Evolutionary conservation across 2,329 filamentous ascomycete species (phyloP), one percentile per base, ranked within the genome.

Genomic region (Sclerotinia spermophila): DNA sequence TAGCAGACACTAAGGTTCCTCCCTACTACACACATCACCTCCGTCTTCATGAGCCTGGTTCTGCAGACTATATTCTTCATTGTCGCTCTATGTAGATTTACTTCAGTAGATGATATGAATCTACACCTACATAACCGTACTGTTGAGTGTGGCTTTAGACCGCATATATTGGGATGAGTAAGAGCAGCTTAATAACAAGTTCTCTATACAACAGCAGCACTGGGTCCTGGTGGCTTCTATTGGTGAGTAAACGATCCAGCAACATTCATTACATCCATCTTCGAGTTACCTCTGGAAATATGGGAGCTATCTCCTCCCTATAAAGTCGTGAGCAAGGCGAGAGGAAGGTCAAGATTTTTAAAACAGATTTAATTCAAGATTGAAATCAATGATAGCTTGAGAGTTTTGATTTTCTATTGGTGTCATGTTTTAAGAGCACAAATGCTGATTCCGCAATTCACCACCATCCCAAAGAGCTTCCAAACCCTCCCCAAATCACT

Each of bases 211-310:
- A 13, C 7, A 33, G 1, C 5, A 19, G 8, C 7, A 15, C 17
- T 38, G 6, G 35, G 21, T 5, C n/a, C 3, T 3, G 30, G 15
- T 11, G 30, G n/a, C 19, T 30, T 53, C 3, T 27, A 40, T 10
- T 35, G 4, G 17, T 38, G 17, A 65, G 17, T n/a, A 13, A 0
- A 64, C 2, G 35, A 21, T 24, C 11, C 1, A 38, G 8, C 1
- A 3, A 21, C 13, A 51, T 5, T 11, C 15, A 15, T 38, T 27
- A 13, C 44, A n/a, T 5, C 40, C 33, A 65, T 35, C 27, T 0
- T 0, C 27, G 24, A 8, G 11, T 38, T 40, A 7, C 2, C 4
- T 0, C 5, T 24, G 5, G 24, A n/a, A n/a, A n/a, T n/a, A n/a
- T n/a, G n/a, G n/a, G n/a, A n/a, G n/a, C n/a, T n/a, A n/a, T n/a